Base-by-base conservation (phyloP, 345 rosid genomes). In the Garcia nutans region DNA sequence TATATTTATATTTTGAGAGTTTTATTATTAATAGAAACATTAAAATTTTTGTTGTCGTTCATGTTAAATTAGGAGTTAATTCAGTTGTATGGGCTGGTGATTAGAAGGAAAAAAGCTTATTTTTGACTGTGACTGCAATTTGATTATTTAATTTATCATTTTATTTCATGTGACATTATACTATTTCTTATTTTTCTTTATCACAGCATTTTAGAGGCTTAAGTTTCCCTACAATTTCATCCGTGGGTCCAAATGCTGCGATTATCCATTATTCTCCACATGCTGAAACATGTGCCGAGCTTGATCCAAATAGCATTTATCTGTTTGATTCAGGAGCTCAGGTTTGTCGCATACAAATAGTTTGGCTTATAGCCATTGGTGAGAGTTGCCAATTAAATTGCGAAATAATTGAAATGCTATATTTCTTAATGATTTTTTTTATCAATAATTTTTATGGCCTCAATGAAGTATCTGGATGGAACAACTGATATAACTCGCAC, bases 281-380 rank as follows among this genome's bases (percentile, higher is more conserved):
- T 60, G 86, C 86, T 41, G 89, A 92, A 71, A 84, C 86, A 52
- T 96, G 99, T 80, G 91, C 98, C 2, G 98, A 96, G 83, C 85
- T 96, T 84, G 88, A 92, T 80, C 92, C 97, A 0, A 75, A 91
- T 82, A 89, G 79, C 76, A 93, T 93, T 70, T 92, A 96, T 83
- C 84, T 96, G 10, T 88, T 87, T 89, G 99, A 96, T 89, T 96
- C 99, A 37, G 98, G 98, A 85, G 99, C 97, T 45, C 98, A 92
- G 99, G 98, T 96, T 81, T 80, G 86, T 61, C 64, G 52, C 19
- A 24, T 19, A 19, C 31, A 22, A 10, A 63, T 75, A 65, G 26
- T 69, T 71, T 72, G 67, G 12, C 58, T 26, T 42, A n/a, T 67
- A 6, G 52, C 61, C 19, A 20, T 33, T 62, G 52, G 9, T 24